A percentile compares a stretch with the other conserved stretches of the same genome.
phyloP scores from a whole-genome alignment of 2,329 filamentous ascomycete genomes.

The Macrophomina phaseolina region DNA sequence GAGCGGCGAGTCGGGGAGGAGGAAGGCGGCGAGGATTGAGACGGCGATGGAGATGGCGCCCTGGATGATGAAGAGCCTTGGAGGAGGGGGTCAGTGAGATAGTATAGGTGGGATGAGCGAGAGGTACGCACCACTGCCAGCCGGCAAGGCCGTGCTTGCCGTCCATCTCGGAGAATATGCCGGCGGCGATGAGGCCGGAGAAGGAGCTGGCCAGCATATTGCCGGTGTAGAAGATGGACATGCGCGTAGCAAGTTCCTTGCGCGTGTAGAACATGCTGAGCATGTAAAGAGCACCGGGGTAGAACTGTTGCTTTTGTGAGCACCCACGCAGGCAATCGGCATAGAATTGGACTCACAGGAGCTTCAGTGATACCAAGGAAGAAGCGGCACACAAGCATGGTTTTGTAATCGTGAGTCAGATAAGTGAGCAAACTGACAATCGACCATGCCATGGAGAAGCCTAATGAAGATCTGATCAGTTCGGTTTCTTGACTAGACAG shows the following conservation, averaged over 20 bases:
- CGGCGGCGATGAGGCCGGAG: conserved; percentile 60
- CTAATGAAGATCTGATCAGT: not conserved
- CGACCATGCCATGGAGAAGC: conserved; percentile 42
- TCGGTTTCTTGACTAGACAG: no score
- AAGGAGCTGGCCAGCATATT: conserved; percentile 58
- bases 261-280: conserved; percentile 61
- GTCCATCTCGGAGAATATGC: conserved; percentile 47
- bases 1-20: conserved; percentile 43
- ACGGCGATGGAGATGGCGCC: conserved; percentile 35
- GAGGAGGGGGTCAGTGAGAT: no score
- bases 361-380: conserved; percentile 3
- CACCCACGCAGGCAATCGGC: not conserved
- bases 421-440: conserved; percentile 13
- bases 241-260: conserved; percentile 57
- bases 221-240: conserved; percentile 59
- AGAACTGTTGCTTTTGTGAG: not conserved
- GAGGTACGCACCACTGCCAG: conserved; percentile 5
- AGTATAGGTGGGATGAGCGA: not conserved
- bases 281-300: conserved; percentile 55
- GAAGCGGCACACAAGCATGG: conserved; percentile 3
- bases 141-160: conserved; percentile 18
- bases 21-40: conserved; percentile 28
- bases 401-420: conserved; percentile 11
- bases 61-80: conserved; percentile 22
- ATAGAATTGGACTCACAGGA: not conserved